Base-by-base conservation (phyloP, 768 basidiomycete species). In the Porphyrellus cyaneotinctus region DNA sequence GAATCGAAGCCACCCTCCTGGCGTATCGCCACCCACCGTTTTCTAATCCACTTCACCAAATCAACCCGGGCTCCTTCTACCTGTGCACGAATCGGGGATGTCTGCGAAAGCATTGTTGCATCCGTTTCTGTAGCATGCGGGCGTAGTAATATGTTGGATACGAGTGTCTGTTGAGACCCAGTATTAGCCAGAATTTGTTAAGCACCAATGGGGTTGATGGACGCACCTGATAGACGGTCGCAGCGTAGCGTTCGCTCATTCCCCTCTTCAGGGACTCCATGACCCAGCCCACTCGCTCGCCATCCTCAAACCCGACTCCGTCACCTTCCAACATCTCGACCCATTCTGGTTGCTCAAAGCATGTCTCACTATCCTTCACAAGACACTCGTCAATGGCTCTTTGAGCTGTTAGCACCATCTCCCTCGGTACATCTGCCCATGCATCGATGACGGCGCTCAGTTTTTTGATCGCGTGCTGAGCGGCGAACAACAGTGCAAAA, bases 1-100 rank as follows among this genome's bases (percentile, higher is more conserved):
- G 71, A 64, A 46, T 87, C 85, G 60, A 97, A 95, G 0, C 89
- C 91, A n/a, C 82, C 81, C 46, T 84, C 83, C 44, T 86, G 82
- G 13, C 86, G 78, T 26, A 93, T 80, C 13, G 74, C 77, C 41
- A 86, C 63, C 92, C 91, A 97, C 5, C 88, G 80, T 53, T 84
- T 83, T 9, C 82, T 81, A 51, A 97, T 79, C 80, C 89, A 94
- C 38, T 74, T 58, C n/a, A 71, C 2, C 24, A 69, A 47, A 49
- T 69, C 68, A 5, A 69, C 51, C 10, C 77, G 79, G 4, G 88
- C 78, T 54, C 84, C 78, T 64, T 95, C 92, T 11, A 95, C 83
- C 51, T 83, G 81, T 0, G 80, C 73, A 9, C 88, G 81, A 20
- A 90, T 77, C 32, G 78, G 80, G 0, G 88, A 91, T 0, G 87